phyloP scores from a whole-genome alignment of 176 grass and related monocot species.

The Bromus sterilis region DNA sequence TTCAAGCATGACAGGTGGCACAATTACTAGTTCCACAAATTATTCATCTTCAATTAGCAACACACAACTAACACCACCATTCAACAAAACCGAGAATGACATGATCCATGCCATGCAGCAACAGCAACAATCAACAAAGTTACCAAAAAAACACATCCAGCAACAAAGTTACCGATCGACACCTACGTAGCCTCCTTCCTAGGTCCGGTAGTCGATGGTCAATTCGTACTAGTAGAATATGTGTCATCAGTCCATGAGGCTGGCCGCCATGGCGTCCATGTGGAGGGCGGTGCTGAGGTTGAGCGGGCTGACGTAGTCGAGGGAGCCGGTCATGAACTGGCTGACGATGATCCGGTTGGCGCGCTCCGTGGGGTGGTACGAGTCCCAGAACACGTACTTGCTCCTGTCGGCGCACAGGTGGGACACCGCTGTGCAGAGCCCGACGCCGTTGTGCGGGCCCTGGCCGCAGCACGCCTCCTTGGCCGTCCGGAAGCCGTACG shows the following conservation, averaged over 20 bases:
- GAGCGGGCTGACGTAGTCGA: slow-evolving; percentile 62
- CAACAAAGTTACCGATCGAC: neutral
- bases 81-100: neutral
- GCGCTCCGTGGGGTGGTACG: slow-evolving; percentile 84
- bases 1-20: neutral
- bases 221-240: neutral
- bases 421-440: slow-evolving; percentile 58
- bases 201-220: too few relatives aligned
- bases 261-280: slow-evolving; percentile 34
- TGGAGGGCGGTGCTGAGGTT: slow-evolving; percentile 65
- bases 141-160: too few relatives aligned
- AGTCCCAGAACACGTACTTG: slow-evolving; percentile 84
- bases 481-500: slow-evolving; percentile 56
- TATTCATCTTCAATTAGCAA: neutral
- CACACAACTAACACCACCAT: neutral
- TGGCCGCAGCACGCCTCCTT: slow-evolving; percentile 90
- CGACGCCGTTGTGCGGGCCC: slow-evolving; percentile 80
- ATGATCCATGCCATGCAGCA: neutral
- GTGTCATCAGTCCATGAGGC: neutral
- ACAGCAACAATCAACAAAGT: neutral
- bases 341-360: slow-evolving; percentile 83
- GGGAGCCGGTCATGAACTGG: slow-evolving; percentile 47
- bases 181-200: too few relatives aligned
- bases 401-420: slow-evolving; percentile 54
- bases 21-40: neutral